Evolutionary conservation across 75 land plant genomes (phyloP).

Genomic region (Sequoiadendron giganteum): DNA sequence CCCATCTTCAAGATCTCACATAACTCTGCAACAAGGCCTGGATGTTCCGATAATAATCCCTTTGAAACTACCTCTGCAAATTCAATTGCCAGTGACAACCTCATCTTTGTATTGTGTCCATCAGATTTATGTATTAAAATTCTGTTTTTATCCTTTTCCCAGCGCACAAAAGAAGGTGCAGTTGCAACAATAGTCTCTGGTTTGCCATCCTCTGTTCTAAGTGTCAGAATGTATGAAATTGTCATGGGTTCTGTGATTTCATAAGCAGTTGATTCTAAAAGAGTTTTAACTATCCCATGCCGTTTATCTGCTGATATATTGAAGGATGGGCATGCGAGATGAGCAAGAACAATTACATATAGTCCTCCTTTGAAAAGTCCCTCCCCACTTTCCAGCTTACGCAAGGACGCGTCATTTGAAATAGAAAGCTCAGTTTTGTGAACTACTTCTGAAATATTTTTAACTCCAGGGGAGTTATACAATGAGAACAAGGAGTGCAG

Average conservation of each 20-base stretch:
- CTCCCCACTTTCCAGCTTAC: not conserved
- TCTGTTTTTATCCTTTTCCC: slow-evolving; percentile 32
- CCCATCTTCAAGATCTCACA: slow-evolving; percentile 42
- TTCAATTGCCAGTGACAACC: slow-evolving; percentile 27
- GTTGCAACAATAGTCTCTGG: not conserved
- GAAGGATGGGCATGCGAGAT: slow-evolving; percentile 27
- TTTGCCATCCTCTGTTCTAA: slow-evolving; percentile 17
- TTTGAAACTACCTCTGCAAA: slow-evolving; percentile 36
- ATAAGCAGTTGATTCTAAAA: slow-evolving; percentile 14
- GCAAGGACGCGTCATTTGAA: not conserved
- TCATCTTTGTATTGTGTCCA: not conserved
- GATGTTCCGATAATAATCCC: slow-evolving; percentile 34
- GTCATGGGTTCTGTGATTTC: slow-evolving; percentile 28
- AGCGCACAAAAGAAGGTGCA: slow-evolving; percentile 21
- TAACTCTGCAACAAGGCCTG: slow-evolving; percentile 20
- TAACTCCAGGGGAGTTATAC: slow-evolving; percentile 33
- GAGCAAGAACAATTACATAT: slow-evolving; percentile 28
- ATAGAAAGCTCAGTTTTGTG: slow-evolving; percentile 13
- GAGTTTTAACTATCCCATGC: slow-evolving; percentile 18
- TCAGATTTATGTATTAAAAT: slow-evolving; percentile 11
- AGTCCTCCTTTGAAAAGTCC: slow-evolving; percentile 19
- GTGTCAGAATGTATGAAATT: slow-evolving; percentile 19
- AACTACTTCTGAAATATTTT: slow-evolving; percentile 31
- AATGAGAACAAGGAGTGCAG: slow-evolving; percentile 25
- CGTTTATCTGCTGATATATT: slow-evolving; percentile 26